phyloP scores from a whole-genome alignment of 2,329 filamentous ascomycete genomes.

The Plectosphaerella sp. region DNA sequence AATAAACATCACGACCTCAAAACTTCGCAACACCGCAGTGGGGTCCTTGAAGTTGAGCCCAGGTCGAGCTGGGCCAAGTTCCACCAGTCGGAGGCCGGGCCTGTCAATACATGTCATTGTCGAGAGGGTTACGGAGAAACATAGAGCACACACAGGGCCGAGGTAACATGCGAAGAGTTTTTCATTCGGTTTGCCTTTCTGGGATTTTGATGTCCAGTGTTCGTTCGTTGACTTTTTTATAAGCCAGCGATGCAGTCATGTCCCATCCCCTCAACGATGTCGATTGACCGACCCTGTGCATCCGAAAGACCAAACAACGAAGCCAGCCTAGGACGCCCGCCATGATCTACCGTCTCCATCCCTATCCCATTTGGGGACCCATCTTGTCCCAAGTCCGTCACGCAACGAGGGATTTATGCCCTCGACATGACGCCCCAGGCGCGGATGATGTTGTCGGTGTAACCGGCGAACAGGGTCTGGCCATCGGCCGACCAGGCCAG shows the following conservation, averaged over 20 bases:
- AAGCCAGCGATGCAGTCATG: conserved; percentile 25
- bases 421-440: conserved; percentile 97
- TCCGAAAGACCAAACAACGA: conserved; percentile 41
- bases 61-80: too few relatives aligned
- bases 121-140: too few relatives aligned
- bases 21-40: too few relatives aligned
- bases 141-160: too few relatives aligned
- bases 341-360: conserved; percentile 34
- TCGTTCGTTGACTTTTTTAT: conserved; percentile 28
- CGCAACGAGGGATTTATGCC: conserved; percentile 51
- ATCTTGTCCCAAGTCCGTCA: conserved; percentile 8
- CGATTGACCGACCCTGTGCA: conserved; percentile 24
- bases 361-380: conserved; percentile 10
- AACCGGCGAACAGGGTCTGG: conserved; percentile 98
- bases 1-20: too few relatives aligned
- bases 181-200: conserved; percentile 27
- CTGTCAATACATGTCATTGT: too few relatives aligned
- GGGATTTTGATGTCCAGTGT: conserved; percentile 34
- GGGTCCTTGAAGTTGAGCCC: too few relatives aligned
- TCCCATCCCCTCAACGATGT: conserved; percentile 14
- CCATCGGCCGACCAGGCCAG: conserved; percentile 98
- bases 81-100: too few relatives aligned
- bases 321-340: conserved; percentile 42
- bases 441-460: conserved; percentile 99
- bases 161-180: conserved; percentile 12